These are phyloP conservation scores for Dorcoceras hygrometricum DNA, from an alignment of 257 asterid species.

Conservation along the genomic window DNA sequence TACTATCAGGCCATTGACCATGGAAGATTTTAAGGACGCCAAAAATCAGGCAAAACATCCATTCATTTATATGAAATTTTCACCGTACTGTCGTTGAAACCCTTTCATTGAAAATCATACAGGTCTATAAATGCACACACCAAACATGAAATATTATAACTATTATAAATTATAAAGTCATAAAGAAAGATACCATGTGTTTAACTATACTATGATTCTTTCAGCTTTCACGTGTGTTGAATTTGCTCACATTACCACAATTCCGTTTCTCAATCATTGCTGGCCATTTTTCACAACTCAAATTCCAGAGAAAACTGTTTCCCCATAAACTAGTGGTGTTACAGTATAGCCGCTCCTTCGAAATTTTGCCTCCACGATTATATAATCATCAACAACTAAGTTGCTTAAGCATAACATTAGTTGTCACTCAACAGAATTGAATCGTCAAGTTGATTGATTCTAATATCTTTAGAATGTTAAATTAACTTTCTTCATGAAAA, in stretches of 20 bases:
- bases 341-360: not conserved
- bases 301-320: not conserved
- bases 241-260: not conserved
- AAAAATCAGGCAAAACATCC: slow-evolving; percentile 57
- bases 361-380: too few relatives aligned
- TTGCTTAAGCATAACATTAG: too few relatives aligned
- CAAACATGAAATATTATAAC: not conserved
- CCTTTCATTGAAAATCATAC: not conserved
- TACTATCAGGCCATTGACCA: slow-evolving; percentile 69
- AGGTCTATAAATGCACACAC: not conserved
- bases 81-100: not conserved
- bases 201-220: not conserved
- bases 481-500: not conserved
- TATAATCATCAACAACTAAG: too few relatives aligned
- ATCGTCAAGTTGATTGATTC: not conserved
- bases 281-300: not conserved
- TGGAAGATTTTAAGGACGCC: slow-evolving; percentile 75
- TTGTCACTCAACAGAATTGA: not conserved
- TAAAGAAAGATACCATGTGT: not conserved
- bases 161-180: not conserved
- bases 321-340: not conserved
- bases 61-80: not conserved
- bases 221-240: not conserved
- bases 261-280: not conserved
- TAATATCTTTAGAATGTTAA: not conserved